A percentile compares a stretch with the other conserved stretches of the same genome.
Evolutionary conservation across 441 rosid genomes (phyloP).

Genomic region (Caryocar brasiliense): DNA sequence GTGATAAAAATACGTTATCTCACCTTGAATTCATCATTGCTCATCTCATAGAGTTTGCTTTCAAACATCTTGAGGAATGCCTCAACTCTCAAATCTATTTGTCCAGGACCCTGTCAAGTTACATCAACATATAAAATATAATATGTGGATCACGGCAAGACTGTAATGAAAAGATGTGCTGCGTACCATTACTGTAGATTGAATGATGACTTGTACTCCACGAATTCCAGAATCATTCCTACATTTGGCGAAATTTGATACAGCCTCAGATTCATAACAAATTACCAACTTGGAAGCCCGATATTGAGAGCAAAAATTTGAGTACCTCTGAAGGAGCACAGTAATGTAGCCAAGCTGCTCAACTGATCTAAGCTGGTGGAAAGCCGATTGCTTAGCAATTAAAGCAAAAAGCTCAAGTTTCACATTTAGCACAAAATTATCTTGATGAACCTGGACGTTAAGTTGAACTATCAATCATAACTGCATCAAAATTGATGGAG

Average conservation of each 20-base stretch:
- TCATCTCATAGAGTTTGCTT: slow-evolving; percentile 53
- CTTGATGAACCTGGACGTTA: slow-evolving; percentile 44
- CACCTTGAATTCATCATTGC: slow-evolving; percentile 76
- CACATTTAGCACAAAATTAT: slow-evolving; percentile 61
- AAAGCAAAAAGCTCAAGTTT: slow-evolving; percentile 71
- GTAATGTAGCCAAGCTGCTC: slow-evolving; percentile 89
- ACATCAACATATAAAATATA: neutral
- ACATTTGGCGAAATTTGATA: slow-evolving; percentile 2
- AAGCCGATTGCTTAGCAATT: slow-evolving; percentile 71
- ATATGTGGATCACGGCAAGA: neutral
- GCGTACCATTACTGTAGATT: slow-evolving; percentile 72
- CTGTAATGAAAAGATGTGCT: slow-evolving; percentile 1
- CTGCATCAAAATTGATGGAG: neutral
- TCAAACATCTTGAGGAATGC: slow-evolving; percentile 64
- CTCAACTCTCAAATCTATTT: slow-evolving; percentile 68
- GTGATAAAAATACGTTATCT: neutral
- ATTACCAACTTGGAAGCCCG: neutral
- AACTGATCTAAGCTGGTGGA: slow-evolving; percentile 89
- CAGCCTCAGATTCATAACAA: neutral
- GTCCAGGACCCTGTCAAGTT: slow-evolving; percentile 55
- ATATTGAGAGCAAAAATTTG: neutral
- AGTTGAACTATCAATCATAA: slow-evolving; percentile 8
- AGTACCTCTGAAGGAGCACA: slow-evolving; percentile 55
- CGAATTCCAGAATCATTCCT: slow-evolving; percentile 59
- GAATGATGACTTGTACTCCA: slow-evolving; percentile 68